Evolutionary conservation across 768 basidiomycete genomes (phyloP), one percentile per base, ranked within the genome.

Genomic region (Phylloporus scabripes): DNA sequence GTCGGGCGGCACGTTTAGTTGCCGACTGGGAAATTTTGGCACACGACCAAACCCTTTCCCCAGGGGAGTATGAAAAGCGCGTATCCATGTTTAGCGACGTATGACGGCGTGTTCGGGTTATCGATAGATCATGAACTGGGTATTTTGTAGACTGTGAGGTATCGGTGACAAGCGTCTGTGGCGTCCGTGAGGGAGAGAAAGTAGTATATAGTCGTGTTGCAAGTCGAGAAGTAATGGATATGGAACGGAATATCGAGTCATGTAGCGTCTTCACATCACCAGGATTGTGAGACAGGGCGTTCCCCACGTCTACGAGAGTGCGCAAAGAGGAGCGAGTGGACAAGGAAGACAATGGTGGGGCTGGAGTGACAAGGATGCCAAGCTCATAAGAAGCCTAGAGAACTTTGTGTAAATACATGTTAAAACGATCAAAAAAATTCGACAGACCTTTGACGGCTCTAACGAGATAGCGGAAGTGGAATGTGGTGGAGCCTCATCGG

Each of bases 21-120:
- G 50, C 18, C 31, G 65, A 66, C 21, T 48, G 64, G 0, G 65
- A 55, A 11, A 66, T 66, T 42, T 68, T 66, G 28, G 65, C 65
- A 56, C 65, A 66, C 29, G 65, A 64, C 65, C 65, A 66, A 26
- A 64, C 23, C 28, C 7, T 32, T 20, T 56, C 51, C 45, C 44
- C 53, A 4, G 54, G 32, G 5, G 48, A 41, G 7, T n/a, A 49
- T 37, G 51, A 41, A 44, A 40, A 37, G 32, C 28, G 42, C 11
- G 29, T 33, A 20, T 57, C 49, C 23, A 50, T 42, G 1, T 38
- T 48, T 23, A 52, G 42, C 29, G 53, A 56, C 24, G 37, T 24
- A 41, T 48, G 53, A 0, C 53, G 61, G 31, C 31, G 50, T 45
- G 50, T 8, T 29, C 18, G 61, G 20, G 45, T 34, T 37, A 44